Evolutionary conservation across 2,329 filamentous ascomycete species (phyloP).

Genomic region (Aspergillus vadensis): DNA sequence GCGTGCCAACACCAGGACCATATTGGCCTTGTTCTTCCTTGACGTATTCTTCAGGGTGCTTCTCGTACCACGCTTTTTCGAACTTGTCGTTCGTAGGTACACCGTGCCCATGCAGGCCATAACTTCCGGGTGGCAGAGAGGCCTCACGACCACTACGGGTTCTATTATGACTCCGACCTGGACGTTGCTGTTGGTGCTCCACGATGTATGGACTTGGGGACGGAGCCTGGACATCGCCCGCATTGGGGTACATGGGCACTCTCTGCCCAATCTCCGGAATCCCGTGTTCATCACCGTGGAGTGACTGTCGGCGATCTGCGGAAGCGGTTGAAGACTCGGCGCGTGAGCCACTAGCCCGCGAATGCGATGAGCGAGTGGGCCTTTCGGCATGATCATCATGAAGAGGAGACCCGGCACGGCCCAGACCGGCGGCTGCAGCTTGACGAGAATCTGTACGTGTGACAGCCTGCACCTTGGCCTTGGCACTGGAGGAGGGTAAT

Average conservation of each 20-base stretch:
- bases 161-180: constrained; percentile 64
- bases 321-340: constrained; percentile 49
- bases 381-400: constrained; percentile 54
- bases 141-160: constrained; percentile 72
- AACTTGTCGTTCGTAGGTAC: constrained; percentile 75
- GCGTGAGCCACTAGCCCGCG: constrained; percentile 62
- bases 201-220: constrained; percentile 67
- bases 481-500: constrained; percentile 76
- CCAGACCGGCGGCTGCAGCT: constrained; percentile 82
- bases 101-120: constrained; percentile 88
- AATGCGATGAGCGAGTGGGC: constrained; percentile 58
- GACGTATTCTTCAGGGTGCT: constrained; percentile 77
- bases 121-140: constrained; percentile 81
- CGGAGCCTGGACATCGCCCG: constrained; percentile 94
- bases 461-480: constrained; percentile 77
- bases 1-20: constrained; percentile 59
- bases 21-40: constrained; percentile 73
- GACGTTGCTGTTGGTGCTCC: constrained; percentile 47
- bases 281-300: constrained; percentile 75
- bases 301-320: constrained; percentile 57
- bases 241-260: constrained; percentile 89
- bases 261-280: constrained; percentile 91
- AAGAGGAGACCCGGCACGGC: constrained; percentile 57
- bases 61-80: constrained; percentile 88
- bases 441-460: constrained; percentile 89